Base-by-base conservation (phyloP, 352 stramenopile species). In the Pythium aquatile region DNA sequence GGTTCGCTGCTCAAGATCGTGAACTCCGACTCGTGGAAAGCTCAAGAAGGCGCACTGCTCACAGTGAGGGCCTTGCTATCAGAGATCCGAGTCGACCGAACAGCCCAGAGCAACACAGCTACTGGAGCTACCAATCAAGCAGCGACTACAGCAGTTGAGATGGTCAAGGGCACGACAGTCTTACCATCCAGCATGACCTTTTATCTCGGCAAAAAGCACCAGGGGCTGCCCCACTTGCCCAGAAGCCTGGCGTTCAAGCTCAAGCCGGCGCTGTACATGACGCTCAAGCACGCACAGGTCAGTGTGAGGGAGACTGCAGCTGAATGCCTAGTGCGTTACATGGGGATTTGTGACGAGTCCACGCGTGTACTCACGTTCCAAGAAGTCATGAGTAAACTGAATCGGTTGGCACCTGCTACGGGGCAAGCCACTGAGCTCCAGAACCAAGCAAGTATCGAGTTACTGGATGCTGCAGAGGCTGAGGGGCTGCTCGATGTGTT, bases 381-480 rank as follows among this genome's bases (percentile, higher is more conserved):
- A 46, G 83, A 90, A 61, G 74, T 87, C 8, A 79, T 90, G 61
- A 93, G 80, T 58, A 93, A 93, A 49, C 61, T 93, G 3, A 90
- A 93, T 62, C 76, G 78, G 1, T 79, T 88, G 29, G 73, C 76
- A n/a, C 55, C 52, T 8, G 70, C 61, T 13, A 47, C 54, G 1
- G 70, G 39, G 29, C 46, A 11, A 49, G 17, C 20, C n/a, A 35
- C n/a, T 37, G 35, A 29, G 7, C 1, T 30, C 17, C 42, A 47
- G 11, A 66, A 51, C 29, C 58, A 59, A 28, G 6, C 29, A 51
- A 20, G 74, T 39, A 58, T 55, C 0, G 70, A 79, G 29, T 57
- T 87, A 9, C 53, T 88, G 24, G 79, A 85, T 40, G 76, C 78
- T 2, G 80, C 72, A 11, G 77, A 87, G 58, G 80, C 80, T 13